Evolutionary conservation across 441 rosid genomes (phyloP).

Genomic region (Erysimum pusillum): DNA sequence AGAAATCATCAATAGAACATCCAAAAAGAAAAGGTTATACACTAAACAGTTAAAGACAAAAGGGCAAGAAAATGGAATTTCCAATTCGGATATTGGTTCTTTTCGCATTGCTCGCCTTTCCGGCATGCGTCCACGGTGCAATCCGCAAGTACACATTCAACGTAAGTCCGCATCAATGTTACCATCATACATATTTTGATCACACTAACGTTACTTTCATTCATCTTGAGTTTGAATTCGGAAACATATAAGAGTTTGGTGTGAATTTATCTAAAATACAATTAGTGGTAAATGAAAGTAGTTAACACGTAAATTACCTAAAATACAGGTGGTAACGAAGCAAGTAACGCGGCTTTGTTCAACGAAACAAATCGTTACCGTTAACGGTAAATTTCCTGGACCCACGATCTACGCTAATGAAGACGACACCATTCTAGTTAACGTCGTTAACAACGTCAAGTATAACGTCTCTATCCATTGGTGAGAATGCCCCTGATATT

Average conservation of each 20-base stretch:
- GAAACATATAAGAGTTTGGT: not conserved
- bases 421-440: constrained; percentile 47
- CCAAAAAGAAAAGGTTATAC: constrained; percentile 9
- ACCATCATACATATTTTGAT: not conserved
- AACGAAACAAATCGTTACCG: constrained; percentile 52
- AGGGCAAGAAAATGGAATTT: not conserved
- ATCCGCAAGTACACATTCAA: constrained; percentile 49
- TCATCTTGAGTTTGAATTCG: not conserved
- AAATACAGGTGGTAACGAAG: constrained; percentile 46
- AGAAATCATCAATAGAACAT: constrained; percentile 19
- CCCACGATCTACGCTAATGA: constrained; percentile 49
- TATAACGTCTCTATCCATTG: constrained; percentile 51
- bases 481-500: constrained; percentile 24
- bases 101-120: constrained; percentile 37
- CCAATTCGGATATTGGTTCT: constrained; percentile 38
- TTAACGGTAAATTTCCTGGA: constrained; percentile 53
- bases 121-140: constrained; percentile 36
- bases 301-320: not conserved
- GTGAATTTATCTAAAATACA: not conserved
- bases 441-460: constrained; percentile 50
- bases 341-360: constrained; percentile 46
- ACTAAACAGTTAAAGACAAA: constrained; percentile 1
- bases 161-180: constrained; percentile 36
- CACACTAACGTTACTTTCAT: not conserved
- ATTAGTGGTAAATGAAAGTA: not conserved